Conservation (phyloP, 1,284 basidiomycete genomes). For the Blastosporella zonata region DNA sequence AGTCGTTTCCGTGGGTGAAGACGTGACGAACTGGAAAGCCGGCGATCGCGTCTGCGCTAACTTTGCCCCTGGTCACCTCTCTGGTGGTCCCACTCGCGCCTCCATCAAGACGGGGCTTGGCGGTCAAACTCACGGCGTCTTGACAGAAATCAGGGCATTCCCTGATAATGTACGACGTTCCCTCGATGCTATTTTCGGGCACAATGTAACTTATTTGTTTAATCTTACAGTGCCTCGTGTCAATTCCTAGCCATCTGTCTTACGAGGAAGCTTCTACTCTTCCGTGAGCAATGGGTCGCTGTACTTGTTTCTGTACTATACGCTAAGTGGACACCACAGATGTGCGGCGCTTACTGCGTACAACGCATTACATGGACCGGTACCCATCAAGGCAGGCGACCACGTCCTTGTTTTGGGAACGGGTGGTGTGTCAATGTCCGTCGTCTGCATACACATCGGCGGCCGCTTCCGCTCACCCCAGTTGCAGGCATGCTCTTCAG, state of each 20-base stretch:
- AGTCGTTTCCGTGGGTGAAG: constrained; percentile 49
- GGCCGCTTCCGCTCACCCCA: constrained; percentile 4
- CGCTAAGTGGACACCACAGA: constrained; percentile 25
- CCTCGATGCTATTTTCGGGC: not conserved
- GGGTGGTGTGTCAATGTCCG: constrained; percentile 56
- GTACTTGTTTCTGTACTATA: constrained; percentile 21
- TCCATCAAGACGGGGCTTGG: constrained; percentile 38
- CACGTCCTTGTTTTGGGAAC: constrained; percentile 55
- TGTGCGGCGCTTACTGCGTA: constrained; percentile 53
- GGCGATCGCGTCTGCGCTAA: constrained; percentile 56
- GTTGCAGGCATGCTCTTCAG: constrained; percentile 44
- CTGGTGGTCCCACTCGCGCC: constrained; percentile 36
- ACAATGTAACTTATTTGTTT: too few relatives aligned
- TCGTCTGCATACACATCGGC: not conserved
- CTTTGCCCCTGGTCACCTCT: constrained; percentile 38
- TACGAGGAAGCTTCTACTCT: constrained; percentile 52
- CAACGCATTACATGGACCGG: constrained; percentile 42
- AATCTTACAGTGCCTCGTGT: constrained; percentile 34
- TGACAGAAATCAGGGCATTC: constrained; percentile 51
- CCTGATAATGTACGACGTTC: constrained; percentile 36
- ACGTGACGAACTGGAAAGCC: constrained; percentile 47
- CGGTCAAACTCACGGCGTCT: constrained; percentile 48
- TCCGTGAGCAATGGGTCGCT: constrained; percentile 28
- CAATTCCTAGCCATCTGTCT: constrained; percentile 43
- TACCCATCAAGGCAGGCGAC: constrained; percentile 43